phyloP scores from a whole-genome alignment of 768 basidiomycete species.

The Royoungia palumana region DNA sequence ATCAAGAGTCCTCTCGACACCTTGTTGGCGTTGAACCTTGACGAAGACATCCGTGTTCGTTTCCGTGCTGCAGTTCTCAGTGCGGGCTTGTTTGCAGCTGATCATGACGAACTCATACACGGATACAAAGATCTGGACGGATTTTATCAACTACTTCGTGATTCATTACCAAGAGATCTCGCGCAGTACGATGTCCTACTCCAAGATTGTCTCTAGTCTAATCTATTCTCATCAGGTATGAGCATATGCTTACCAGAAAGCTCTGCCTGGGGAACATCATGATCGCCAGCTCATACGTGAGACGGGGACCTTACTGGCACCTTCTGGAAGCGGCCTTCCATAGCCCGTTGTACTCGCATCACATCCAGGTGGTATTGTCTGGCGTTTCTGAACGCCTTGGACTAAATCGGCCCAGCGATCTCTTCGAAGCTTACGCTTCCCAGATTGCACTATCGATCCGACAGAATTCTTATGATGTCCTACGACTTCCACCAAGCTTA shows the following conservation, averaged over 20 bases:
- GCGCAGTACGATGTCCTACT: conserved; percentile 42
- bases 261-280: conserved; percentile 74
- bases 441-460: conserved; percentile 72
- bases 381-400: conserved; percentile 69
- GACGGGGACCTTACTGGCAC: conserved; percentile 86
- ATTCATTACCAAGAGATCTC: conserved; percentile 42
- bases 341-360: conserved; percentile 24
- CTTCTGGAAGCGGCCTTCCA: conserved; percentile 64
- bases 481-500: conserved; percentile 63
- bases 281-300: conserved; percentile 70
- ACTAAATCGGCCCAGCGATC: conserved; percentile 49
- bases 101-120: conserved; percentile 28
- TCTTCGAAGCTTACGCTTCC: conserved; percentile 77
- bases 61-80: conserved; percentile 67
- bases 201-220: conserved; percentile 4
- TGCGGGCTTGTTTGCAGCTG: conserved; percentile 53
- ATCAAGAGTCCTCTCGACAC: conserved; percentile 41
- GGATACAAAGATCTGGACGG: conserved; percentile 22
- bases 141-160: conserved; percentile 47
- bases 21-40: conserved; percentile 53
- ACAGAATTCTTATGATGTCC: conserved; percentile 45
- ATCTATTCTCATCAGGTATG: conserved; percentile 48
- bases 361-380: conserved; percentile 49
- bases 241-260: conserved; percentile 70
- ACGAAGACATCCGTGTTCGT: conserved; percentile 81